phyloP scores from a whole-genome alignment of 2,329 filamentous ascomycete species.

The Myriosclerotinia curreyana region DNA sequence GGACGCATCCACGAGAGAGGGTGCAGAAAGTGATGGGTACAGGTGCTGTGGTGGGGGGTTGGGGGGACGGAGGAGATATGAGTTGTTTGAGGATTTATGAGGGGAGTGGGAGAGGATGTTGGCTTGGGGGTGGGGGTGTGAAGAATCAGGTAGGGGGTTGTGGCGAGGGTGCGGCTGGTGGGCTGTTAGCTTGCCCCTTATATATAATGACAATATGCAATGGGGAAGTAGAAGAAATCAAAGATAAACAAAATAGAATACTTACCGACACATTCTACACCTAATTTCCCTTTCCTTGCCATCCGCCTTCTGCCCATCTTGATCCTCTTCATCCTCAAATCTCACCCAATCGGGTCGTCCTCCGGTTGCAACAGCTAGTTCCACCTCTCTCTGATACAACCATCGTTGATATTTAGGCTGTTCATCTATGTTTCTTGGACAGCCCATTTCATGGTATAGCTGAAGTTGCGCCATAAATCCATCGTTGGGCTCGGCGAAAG shows the following conservation, averaged over 20 bases:
- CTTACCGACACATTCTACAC: conserved; percentile 83
- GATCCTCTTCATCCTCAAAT: conserved; percentile 69
- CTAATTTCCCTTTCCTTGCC: conserved; percentile 56
- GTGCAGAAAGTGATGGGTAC: conserved; percentile 87
- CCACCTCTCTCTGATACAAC: conserved; percentile 64
- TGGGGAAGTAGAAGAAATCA: not conserved
- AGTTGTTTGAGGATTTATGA: conserved; percentile 20
- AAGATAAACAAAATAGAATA: conserved; percentile 1
- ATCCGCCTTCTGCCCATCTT: conserved; percentile 30
- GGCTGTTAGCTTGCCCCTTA: not conserved
- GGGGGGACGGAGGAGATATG: conserved; percentile 34
- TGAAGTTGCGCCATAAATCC: conserved; percentile 89
- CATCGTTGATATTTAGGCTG: conserved; percentile 79
- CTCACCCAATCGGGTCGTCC: conserved; percentile 77
- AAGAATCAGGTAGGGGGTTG: conserved; percentile 56
- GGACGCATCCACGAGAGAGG: conserved; percentile 93
- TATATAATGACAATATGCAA: not conserved
- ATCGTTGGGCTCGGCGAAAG: conserved; percentile 81
- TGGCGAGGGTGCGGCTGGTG: conserved; percentile 53
- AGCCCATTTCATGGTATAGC: conserved; percentile 85
- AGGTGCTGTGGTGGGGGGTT: conserved; percentile 44
- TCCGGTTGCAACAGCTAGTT: conserved; percentile 66
- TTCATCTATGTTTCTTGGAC: conserved; percentile 63
- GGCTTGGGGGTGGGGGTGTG: conserved; percentile 45
- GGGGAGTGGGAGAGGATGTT: conserved; percentile 31